phyloP scores from a whole-genome alignment of 2,329 filamentous ascomycete genomes.

The Sporothrix pseudoabietina region DNA sequence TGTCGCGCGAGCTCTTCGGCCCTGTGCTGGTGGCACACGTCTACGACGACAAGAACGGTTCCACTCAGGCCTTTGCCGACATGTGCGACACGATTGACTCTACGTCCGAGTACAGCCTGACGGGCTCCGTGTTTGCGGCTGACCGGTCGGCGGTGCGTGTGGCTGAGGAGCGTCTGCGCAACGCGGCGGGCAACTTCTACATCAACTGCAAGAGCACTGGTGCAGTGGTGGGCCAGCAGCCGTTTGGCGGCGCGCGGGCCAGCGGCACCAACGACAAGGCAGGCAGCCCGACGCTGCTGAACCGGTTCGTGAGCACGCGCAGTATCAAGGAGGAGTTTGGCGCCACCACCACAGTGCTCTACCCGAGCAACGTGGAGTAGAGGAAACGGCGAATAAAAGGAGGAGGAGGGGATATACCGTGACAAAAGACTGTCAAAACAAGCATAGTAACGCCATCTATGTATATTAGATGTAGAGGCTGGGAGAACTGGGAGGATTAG shows the following conservation, averaged over 20 bases:
- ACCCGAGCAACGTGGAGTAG: slow-evolving; percentile 71
- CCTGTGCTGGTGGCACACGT: slow-evolving; percentile 51
- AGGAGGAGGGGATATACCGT: not conserved
- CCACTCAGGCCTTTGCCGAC: slow-evolving; percentile 49
- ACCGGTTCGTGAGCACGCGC: slow-evolving; percentile 54
- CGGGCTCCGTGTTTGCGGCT: slow-evolving; percentile 54
- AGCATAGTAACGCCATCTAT: slow-evolving; percentile 13
- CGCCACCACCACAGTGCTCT: slow-evolving; percentile 62
- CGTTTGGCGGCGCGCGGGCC: slow-evolving; percentile 55
- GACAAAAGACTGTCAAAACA: not conserved
- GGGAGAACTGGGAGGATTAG: not conserved
- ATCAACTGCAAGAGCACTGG: slow-evolving; percentile 61
- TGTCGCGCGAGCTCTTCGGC: slow-evolving; percentile 53
- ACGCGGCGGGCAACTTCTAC: slow-evolving; percentile 61
- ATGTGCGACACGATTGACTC: slow-evolving; percentile 66
- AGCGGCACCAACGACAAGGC: slow-evolving; percentile 61
- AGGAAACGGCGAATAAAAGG: slow-evolving; percentile 16
- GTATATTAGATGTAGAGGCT: not conserved
- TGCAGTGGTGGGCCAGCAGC: slow-evolving; percentile 58
- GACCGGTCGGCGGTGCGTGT: slow-evolving; percentile 52
- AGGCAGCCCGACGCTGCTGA: slow-evolving; percentile 53
- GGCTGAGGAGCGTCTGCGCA: slow-evolving; percentile 54
- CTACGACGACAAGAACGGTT: slow-evolving; percentile 49
- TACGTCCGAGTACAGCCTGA: slow-evolving; percentile 68
- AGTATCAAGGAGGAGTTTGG: slow-evolving; percentile 71